Conservation (phyloP, 768 basidiomycete genomes). For the Pleurotus pulmonarius region DNA sequence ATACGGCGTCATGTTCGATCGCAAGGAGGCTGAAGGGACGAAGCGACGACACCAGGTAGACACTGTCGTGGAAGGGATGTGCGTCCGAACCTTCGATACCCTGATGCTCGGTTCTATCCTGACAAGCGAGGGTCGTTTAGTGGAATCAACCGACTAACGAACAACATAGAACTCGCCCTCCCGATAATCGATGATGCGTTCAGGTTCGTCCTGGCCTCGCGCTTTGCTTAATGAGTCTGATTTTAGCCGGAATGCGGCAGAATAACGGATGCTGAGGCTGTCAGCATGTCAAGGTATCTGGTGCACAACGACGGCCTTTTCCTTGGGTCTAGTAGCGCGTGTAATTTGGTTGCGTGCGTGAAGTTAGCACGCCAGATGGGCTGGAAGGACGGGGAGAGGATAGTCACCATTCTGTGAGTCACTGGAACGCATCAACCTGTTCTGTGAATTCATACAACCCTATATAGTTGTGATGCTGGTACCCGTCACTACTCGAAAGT, state of each 20-base stretch:
- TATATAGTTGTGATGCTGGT: slow-evolving; percentile 80
- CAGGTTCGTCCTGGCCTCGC: slow-evolving; percentile 42
- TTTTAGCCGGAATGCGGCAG: slow-evolving; percentile 34
- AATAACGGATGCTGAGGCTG: slow-evolving; percentile 89
- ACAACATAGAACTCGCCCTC: slow-evolving; percentile 83
- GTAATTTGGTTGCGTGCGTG: slow-evolving; percentile 91
- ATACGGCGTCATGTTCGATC: slow-evolving; percentile 92
- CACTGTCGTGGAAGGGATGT: slow-evolving; percentile 94
- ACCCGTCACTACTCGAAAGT: slow-evolving; percentile 92
- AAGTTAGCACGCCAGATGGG: slow-evolving; percentile 69
- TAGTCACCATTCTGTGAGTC: slow-evolving; percentile 84
- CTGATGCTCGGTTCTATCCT: not conserved
- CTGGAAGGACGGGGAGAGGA: slow-evolving; percentile 62
- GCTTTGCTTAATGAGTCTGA: not conserved
- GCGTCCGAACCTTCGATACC: slow-evolving; percentile 11
- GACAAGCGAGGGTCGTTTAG: slow-evolving; percentile 31
- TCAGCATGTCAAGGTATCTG: slow-evolving; percentile 93
- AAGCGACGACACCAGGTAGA: slow-evolving; percentile 93
- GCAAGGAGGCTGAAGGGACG: slow-evolving; percentile 90
- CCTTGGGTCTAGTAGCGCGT: slow-evolving; percentile 93
- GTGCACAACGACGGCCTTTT: slow-evolving; percentile 90
- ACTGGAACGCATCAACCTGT: not conserved
- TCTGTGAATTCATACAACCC: not conserved
- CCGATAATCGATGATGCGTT: slow-evolving; percentile 88
- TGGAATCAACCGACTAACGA: slow-evolving; percentile 90